Conservation (phyloP, 805 yeast genomes). For the Tetrapisispora arboricola region DNA sequence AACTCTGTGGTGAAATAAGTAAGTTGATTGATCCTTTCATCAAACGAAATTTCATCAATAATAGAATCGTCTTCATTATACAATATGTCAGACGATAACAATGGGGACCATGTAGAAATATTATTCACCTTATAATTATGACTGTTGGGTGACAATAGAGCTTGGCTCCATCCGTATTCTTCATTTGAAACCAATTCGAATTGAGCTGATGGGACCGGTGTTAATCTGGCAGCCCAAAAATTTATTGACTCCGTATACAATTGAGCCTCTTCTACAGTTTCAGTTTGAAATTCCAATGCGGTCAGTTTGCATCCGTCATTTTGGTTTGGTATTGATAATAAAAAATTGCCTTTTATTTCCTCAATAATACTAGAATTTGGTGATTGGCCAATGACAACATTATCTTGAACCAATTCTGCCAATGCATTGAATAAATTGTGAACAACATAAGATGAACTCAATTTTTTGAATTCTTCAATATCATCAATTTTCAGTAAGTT, state of each 20-base stretch:
- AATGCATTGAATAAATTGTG: conserved; percentile 21
- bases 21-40: conserved; percentile 17
- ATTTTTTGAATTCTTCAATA: conserved; percentile 3
- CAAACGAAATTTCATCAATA: conserved; percentile 4
- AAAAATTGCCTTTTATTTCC: conserved; percentile 14
- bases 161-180: conserved; percentile 68
- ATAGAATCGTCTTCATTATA: conserved; percentile 11
- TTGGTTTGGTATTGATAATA: conserved; percentile 16
- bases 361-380: not conserved
- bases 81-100: conserved; percentile 14
- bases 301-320: conserved; percentile 21
- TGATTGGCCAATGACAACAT: conserved; percentile 13
- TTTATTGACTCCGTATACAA: conserved; percentile 71
- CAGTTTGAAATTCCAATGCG: conserved; percentile 50
- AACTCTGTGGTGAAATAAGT: conserved; percentile 33
- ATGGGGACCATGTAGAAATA: conserved; percentile 17
- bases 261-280: conserved; percentile 53
- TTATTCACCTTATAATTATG: not conserved
- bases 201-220: conserved; percentile 64
- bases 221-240: conserved; percentile 82
- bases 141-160: conserved; percentile 6
- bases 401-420: conserved; percentile 23
- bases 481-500: not conserved
- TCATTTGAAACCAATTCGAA: conserved; percentile 59
- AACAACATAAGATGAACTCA: conserved; percentile 12